phyloP scores from a whole-genome alignment of 805 yeast genomes.

The Candida insectalens region DNA sequence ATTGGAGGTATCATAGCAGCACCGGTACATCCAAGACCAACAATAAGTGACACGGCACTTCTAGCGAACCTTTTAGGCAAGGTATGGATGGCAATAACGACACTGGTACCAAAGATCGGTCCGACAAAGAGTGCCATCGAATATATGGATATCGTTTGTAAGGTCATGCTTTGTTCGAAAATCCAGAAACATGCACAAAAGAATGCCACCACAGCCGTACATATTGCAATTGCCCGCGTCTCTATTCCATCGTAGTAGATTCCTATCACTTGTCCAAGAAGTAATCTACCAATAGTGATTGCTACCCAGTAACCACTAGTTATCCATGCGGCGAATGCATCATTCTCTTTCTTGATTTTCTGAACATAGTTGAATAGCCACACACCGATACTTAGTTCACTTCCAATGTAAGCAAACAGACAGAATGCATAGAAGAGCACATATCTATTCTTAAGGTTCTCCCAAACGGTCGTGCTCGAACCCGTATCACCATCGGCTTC shows the following conservation, averaged over 20 bases:
- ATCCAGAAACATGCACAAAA: slow-evolving; percentile 26
- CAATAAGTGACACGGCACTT: slow-evolving; percentile 61
- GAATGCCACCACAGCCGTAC: slow-evolving; percentile 25
- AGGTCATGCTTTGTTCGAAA: slow-evolving; percentile 9
- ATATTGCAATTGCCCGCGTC: slow-evolving; percentile 31
- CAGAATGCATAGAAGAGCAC: slow-evolving; percentile 32
- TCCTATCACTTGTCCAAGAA: slow-evolving; percentile 40
- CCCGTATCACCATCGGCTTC: slow-evolving; percentile 9
- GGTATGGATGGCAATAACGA: slow-evolving; percentile 51
- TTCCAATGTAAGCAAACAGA: slow-evolving; percentile 41
- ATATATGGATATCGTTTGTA: slow-evolving; percentile 28
- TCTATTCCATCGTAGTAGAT: slow-evolving; percentile 28
- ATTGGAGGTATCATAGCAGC: slow-evolving; percentile 67
- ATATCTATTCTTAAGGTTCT: slow-evolving; percentile 23
- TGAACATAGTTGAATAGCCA: slow-evolving; percentile 41
- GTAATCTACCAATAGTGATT: slow-evolving; percentile 37
- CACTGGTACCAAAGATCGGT: slow-evolving; percentile 58
- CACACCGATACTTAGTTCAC: slow-evolving; percentile 42
- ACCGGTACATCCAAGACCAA: slow-evolving; percentile 78
- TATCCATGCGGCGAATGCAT: slow-evolving; percentile 32
- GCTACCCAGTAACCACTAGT: slow-evolving; percentile 45
- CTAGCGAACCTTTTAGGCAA: slow-evolving; percentile 54
- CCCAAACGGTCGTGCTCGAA: slow-evolving; percentile 10
- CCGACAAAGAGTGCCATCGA: slow-evolving; percentile 41
- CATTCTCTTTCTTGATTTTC: slow-evolving; percentile 28